These are phyloP conservation scores for Atkinsonella hypoxylon DNA, from an alignment of 2,329 filamentous ascomycete genomes.

Conservation along the genomic window DNA sequence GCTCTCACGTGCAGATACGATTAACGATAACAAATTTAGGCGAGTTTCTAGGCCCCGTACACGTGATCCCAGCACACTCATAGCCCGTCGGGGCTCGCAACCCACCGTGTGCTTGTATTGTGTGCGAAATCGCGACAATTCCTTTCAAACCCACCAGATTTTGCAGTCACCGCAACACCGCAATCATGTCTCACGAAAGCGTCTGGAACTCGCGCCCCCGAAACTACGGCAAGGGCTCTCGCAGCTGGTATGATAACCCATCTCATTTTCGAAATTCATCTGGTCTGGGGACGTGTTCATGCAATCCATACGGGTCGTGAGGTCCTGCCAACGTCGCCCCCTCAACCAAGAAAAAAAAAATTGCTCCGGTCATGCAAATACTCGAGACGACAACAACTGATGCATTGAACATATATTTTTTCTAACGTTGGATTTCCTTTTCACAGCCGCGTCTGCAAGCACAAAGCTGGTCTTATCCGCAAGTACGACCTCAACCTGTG, in stretches of 20 bases:
- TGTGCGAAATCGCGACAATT: conserved; percentile 7
- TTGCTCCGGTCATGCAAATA: not conserved
- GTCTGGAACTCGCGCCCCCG: conserved; percentile 99
- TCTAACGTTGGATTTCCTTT: not conserved
- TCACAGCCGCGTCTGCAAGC: conserved; percentile 59
- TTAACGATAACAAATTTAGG: not conserved
- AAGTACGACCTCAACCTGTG: conserved; percentile 95
- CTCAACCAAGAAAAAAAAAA: not conserved
- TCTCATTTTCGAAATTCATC: not conserved
- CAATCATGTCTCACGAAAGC: conserved; percentile 67
- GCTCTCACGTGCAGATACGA: conserved; percentile 13
- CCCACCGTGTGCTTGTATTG: conserved; percentile 10
- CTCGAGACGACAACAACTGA: not conserved
- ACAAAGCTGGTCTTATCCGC: conserved; percentile 98
- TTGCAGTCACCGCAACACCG: conserved; percentile 15
- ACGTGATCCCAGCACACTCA: not conserved
- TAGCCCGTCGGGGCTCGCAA: conserved; percentile 23
- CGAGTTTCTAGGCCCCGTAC: not conserved
- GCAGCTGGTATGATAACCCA: conserved; percentile 62
- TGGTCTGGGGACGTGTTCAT: not conserved
- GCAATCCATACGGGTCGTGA: conserved; percentile 1
- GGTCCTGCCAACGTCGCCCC: not conserved
- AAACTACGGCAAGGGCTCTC: conserved; percentile 93
- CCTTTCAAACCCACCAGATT: conserved; percentile 14
- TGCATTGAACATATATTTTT: not conserved